Percentiles rank a stretch among this genome's conserved stretches.
phyloP scores from a whole-genome alignment of 208 protist species.

The Trypanosoma theileri region DNA sequence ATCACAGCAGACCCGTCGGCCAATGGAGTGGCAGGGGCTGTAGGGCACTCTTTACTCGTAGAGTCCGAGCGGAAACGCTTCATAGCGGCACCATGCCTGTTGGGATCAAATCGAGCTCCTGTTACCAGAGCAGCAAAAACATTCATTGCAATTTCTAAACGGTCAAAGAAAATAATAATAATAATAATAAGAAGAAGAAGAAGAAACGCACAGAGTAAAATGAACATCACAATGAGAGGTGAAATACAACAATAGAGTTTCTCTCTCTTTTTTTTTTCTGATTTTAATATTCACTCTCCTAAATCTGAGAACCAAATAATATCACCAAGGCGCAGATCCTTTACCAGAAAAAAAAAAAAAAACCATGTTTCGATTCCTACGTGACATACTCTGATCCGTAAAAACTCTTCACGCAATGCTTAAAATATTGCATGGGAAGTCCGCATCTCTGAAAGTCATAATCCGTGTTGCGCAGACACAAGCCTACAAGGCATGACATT shows the following conservation, averaged over 20 bases:
- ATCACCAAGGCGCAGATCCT: background rate
- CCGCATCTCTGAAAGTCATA: constrained; percentile 78
- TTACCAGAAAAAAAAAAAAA: background rate
- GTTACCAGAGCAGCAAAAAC: constrained; percentile 63
- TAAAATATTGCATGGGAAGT: constrained; percentile 71
- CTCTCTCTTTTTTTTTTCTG: background rate
- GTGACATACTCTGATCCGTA: constrained; percentile 74
- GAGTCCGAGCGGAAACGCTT: constrained; percentile 57
- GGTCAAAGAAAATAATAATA: constrained; percentile 18
- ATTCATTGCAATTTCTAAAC: constrained; percentile 44
- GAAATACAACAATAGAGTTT: too few species aligned
- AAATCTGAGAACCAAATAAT: constrained; percentile 11
- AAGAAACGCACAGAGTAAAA: background rate
- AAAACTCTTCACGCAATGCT: constrained; percentile 77
- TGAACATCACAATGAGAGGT: too few species aligned
- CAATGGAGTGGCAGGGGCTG: constrained; percentile 8
- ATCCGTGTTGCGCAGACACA: constrained; percentile 67
- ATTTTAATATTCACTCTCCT: background rate
- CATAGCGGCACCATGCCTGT: constrained; percentile 51
- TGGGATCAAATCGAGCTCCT: constrained; percentile 55
- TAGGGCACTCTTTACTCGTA: constrained; percentile 1
- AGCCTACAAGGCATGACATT: constrained; percentile 72
- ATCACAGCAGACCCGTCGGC: constrained; percentile 10
- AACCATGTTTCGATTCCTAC: constrained; percentile 8
- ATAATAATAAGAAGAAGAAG: background rate